Base-by-base conservation (phyloP, 2,329 filamentous ascomycete species). In the Exophiala mesophila region DNA sequence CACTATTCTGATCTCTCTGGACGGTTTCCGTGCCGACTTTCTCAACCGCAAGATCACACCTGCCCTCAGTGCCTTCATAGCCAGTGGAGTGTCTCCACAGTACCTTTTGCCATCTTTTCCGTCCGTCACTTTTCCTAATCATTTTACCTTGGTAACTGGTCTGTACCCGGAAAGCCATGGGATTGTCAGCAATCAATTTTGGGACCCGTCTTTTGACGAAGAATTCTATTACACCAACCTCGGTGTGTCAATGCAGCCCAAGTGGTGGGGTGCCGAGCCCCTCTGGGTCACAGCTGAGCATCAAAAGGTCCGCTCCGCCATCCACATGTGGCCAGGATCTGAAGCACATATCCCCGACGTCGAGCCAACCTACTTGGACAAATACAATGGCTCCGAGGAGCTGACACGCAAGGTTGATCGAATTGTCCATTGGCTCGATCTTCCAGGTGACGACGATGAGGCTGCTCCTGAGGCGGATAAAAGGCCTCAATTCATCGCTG, bases 251-350 rank as follows among this genome's bases (percentile, higher is more conserved):
- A 77, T 95, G 65, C 79, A 90, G 53, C 72, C 85, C 1, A 87
- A 90, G 60, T 98, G 92, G 90, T 98, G 92, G 90, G 81, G 77
- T 29, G 92, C 88, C 3, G 88, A 97, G 61, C 92, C 92, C 0
- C 73, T 98, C 20, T 98, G 92, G 92, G 83, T 84, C 18, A 94
- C 90, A 1, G 90, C 90, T 4, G 92, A 97, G 68, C 78, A 77
- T 44, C 83, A 88, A 54, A 84, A 84, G 4, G 72, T 94, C 21
- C 77, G 78, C 43, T 80, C 82, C 20, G 92, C 88, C 1, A 80
- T 98, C 18, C 92, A 98, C 62, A 98, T 98, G 92, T 98, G 92
- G 92, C 92, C 92, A 1, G 92, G 92, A 2, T 94, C 86, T 31
- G 92, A 98, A 66, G 89, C 89, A 4, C 82, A 88, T 61, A 84